Conservation (phyloP, 768 basidiomycete genomes). For the Omphalotus guepiniiformis region DNA sequence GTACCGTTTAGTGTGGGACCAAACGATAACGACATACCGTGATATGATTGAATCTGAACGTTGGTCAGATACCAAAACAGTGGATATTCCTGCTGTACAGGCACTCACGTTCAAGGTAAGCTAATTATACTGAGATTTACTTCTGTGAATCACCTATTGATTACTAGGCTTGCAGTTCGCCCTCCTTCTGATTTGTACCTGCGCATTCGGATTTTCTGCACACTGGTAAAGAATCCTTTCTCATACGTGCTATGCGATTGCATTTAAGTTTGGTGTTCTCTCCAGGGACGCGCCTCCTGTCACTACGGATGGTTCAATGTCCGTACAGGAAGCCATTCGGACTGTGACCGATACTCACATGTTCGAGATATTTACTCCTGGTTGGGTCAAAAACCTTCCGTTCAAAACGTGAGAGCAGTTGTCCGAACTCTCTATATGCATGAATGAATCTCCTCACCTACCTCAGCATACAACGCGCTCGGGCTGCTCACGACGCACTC, state of each 20-base stretch:
- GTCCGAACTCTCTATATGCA: background rate
- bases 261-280: background rate
- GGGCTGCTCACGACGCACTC: slow-evolving; percentile 28
- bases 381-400: slow-evolving; percentile 35
- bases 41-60: slow-evolving; percentile 36
- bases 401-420: slow-evolving; percentile 26
- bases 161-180: slow-evolving; percentile 29
- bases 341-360: slow-evolving; percentile 28
- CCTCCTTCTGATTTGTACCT: slow-evolving; percentile 38
- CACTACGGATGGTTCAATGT: slow-evolving; percentile 32
- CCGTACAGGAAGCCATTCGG: slow-evolving; percentile 33
- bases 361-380: slow-evolving; percentile 25
- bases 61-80: slow-evolving; percentile 25
- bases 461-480: slow-evolving; percentile 23
- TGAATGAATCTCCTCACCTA: background rate
- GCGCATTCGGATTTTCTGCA: slow-evolving; percentile 35
- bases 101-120: slow-evolving; percentile 32
- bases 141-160: background rate
- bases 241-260: background rate
- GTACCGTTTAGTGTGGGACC: slow-evolving; percentile 38
- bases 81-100: slow-evolving; percentile 29
- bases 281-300: slow-evolving; percentile 27
- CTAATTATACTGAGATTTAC: background rate
- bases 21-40: slow-evolving; percentile 30
- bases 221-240: background rate